phyloP scores from a whole-genome alignment of 2,329 filamentous ascomycete species.

The Talaromyces sp. region DNA sequence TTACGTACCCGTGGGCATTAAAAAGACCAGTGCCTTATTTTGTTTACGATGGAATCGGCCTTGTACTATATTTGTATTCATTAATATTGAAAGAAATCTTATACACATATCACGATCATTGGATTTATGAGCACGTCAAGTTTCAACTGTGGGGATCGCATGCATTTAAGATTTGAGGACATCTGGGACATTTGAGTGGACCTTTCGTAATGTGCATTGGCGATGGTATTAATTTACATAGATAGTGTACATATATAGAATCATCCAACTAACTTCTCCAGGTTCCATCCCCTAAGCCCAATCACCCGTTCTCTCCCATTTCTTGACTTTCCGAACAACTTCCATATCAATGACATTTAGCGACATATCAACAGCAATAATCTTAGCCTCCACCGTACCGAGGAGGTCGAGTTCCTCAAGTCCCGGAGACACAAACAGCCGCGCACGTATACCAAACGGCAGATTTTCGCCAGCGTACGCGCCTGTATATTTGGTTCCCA shows the following conservation, averaged over 20 bases:
- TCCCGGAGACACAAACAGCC: slow-evolving; percentile 20
- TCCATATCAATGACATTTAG: slow-evolving; percentile 28
- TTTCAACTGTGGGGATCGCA: not conserved
- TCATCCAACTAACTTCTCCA: not conserved
- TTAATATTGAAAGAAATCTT: not conserved
- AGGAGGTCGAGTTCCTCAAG: slow-evolving; percentile 25
- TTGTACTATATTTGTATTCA: slow-evolving; percentile 1
- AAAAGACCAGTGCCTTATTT: not conserved
- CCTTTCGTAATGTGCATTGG: not conserved
- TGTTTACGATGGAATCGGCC: not conserved
- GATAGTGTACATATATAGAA: not conserved
- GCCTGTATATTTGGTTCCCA: slow-evolving; percentile 16
- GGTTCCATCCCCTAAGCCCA: slow-evolving; percentile 3
- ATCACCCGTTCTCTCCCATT: slow-evolving; percentile 22
- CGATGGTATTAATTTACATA: not conserved
- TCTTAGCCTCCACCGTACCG: slow-evolving; percentile 30
- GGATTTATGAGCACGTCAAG: not conserved
- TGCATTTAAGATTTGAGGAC: no score
- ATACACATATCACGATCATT: not conserved
- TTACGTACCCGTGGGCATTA: not conserved
- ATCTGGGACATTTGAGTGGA: not conserved
- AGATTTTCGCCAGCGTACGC: slow-evolving; percentile 26
- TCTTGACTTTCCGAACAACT: slow-evolving; percentile 25
- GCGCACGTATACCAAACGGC: slow-evolving; percentile 27
- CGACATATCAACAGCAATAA: slow-evolving; percentile 29